Percentiles rank a stretch among this genome's conserved stretches.
Evolutionary conservation across 164 flowering plant species (phyloP).

Genomic region (Kalanchoe fedtschenkoi): DNA sequence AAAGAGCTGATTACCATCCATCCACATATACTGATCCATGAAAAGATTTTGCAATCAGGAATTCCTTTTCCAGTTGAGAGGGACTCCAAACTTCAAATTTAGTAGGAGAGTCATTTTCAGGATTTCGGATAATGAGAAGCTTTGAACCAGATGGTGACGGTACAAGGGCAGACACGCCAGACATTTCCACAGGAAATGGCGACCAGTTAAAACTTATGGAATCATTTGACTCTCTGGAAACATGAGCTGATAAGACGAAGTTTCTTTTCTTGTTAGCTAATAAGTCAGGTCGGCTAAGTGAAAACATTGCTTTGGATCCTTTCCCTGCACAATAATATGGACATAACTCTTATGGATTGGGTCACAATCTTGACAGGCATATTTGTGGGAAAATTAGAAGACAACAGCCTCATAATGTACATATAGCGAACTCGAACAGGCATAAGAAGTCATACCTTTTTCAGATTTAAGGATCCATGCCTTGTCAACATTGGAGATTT

Average conservation of each 20-base stretch:
- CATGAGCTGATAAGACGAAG: constrained; percentile 43
- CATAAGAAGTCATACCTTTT: constrained; percentile 28
- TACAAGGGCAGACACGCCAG: constrained; percentile 56
- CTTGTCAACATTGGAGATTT: constrained; percentile 56
- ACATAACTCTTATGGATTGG: background rate
- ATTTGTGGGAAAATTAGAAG: background rate
- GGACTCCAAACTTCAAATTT: constrained; percentile 77
- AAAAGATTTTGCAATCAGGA: constrained; percentile 55
- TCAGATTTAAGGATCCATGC: constrained; percentile 69
- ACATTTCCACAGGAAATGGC: constrained; percentile 86
- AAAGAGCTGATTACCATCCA: constrained; percentile 80
- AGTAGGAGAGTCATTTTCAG: constrained; percentile 69
- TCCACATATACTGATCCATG: constrained; percentile 86
- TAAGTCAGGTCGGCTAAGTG: constrained; percentile 63
- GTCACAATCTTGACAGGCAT: background rate
- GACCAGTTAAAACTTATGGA: constrained; percentile 68
- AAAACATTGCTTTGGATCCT: constrained; percentile 64
- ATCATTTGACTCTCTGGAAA: constrained; percentile 25
- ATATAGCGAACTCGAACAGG: background rate
- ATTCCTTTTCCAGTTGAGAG: constrained; percentile 70
- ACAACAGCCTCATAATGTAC: too few species aligned
- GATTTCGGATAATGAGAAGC: constrained; percentile 65
- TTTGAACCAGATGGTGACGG: constrained; percentile 92
- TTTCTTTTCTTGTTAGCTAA: constrained; percentile 72
- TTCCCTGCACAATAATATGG: constrained; percentile 28